Percentiles rank a stretch among this genome's conserved stretches.
phyloP scores from a whole-genome alignment of 164 flowering plant genomes.

The Litsea cubeba region DNA sequence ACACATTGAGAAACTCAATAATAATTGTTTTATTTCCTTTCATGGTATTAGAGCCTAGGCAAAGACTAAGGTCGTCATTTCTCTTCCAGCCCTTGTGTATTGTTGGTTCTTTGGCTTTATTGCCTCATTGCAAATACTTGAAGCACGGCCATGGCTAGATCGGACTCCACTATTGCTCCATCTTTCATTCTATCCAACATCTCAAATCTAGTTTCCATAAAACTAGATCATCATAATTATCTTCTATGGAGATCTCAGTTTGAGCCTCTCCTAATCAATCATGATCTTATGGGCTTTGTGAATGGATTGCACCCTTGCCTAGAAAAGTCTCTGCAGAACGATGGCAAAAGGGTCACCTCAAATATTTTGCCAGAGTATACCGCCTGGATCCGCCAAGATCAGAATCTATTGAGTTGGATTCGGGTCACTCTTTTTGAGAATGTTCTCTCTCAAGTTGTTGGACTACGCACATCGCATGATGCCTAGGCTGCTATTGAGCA shows the following conservation, averaged over 20 bases:
- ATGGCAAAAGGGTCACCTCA: background rate
- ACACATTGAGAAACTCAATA: no score
- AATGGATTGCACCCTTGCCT: background rate
- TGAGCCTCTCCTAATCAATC: background rate
- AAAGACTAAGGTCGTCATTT: no score
- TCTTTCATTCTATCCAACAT: background rate
- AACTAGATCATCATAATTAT: no score
- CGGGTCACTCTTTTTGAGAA: background rate
- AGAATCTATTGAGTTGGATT: background rate
- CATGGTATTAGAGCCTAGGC: no score
- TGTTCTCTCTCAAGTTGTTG: background rate
- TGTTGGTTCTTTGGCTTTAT: no score
- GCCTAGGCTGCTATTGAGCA: background rate
- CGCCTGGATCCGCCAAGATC: background rate
- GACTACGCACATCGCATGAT: background rate
- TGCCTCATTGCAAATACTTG: no score
- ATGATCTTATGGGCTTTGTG: background rate
- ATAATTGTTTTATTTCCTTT: no score
- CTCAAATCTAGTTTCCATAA: background rate
- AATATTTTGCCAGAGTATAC: background rate
- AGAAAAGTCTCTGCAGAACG: no score
- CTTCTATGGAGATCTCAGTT: background rate
- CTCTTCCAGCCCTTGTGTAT: no score
- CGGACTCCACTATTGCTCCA: no score
- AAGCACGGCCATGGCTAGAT: no score